A percentile compares a stretch with the other conserved stretches of the same genome.
Evolutionary conservation across 371 early-diverging fungal genomes (phyloP).

Genomic region (Blakeslea trispora): DNA sequence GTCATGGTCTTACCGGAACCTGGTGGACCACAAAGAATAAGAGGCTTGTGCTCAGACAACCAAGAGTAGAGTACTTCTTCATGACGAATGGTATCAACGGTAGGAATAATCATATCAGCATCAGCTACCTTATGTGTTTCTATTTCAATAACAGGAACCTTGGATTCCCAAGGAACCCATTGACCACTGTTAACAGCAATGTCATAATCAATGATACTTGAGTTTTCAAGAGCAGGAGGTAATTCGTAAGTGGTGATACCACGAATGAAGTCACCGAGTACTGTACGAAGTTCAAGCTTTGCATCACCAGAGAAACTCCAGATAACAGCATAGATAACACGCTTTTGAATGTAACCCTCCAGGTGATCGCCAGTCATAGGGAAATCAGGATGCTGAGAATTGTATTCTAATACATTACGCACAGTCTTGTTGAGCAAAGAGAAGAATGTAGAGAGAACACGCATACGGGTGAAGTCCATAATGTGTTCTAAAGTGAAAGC

Average conservation of each 20-base stretch:
- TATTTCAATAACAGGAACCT: constrained; percentile 94
- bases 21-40: constrained; percentile 98
- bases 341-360: constrained; percentile 80
- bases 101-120: constrained; percentile 96
- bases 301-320: constrained; percentile 98
- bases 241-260: constrained; percentile 81
- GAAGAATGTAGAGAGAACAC: constrained; percentile 87
- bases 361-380: constrained; percentile 80
- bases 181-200: constrained; percentile 77
- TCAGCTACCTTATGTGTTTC: constrained; percentile 93
- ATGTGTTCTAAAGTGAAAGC: constrained; percentile 85
- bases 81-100: constrained; percentile 96
- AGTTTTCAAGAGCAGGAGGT: constrained; percentile 62
- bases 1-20: constrained; percentile 99
- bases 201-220: constrained; percentile 91
- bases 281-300: constrained; percentile 71
- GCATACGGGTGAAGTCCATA: constrained; percentile 95
- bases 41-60: constrained; percentile 93
- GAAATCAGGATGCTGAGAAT: constrained; percentile 90
- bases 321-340: constrained; percentile 80
- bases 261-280: constrained; percentile 84
- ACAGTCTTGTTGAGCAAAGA: constrained; percentile 90
- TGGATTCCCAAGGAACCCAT: constrained; percentile 90
- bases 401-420: constrained; percentile 85
- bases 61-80: constrained; percentile 95